phyloP scores from a whole-genome alignment of 441 rosid genomes.

The Kokia cookei region DNA sequence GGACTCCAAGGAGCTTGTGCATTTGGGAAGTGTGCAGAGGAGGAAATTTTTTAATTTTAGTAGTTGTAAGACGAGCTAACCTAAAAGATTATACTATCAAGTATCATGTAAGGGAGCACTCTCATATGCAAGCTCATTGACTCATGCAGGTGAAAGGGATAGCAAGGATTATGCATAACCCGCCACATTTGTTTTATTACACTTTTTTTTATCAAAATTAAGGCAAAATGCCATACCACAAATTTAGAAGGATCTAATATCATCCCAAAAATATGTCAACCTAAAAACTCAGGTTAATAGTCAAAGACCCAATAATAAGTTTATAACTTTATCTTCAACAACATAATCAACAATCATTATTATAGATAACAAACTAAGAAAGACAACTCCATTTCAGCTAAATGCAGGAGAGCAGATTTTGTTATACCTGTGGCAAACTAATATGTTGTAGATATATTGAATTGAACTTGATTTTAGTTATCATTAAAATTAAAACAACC shows the following conservation, averaged over 20 bases:
- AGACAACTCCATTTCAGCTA: neutral
- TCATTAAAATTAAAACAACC: neutral
- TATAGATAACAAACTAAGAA: neutral
- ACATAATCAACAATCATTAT: neutral
- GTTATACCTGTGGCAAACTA: neutral
- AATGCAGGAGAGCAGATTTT: neutral
- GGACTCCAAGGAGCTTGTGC: neutral
- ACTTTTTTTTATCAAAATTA: constrained; percentile 1
- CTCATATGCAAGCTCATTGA: neutral
- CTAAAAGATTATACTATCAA: neutral
- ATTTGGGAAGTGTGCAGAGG: neutral
- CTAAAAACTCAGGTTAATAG: neutral
- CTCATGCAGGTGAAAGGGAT: neutral
- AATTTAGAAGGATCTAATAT: neutral
- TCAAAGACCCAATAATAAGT: neutral
- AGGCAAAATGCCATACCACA: neutral
- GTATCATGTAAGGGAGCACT: neutral
- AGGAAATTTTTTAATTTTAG: neutral
- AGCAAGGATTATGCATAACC: neutral
- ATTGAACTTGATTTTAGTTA: neutral
- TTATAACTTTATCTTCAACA: neutral
- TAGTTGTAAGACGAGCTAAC: neutral
- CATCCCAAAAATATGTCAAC: neutral
- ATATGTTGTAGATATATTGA: neutral
- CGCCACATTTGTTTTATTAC: neutral